These are phyloP conservation scores for Vitis rotundifolia DNA, from an alignment of 164 flowering plant species.

Conservation along the genomic window DNA sequence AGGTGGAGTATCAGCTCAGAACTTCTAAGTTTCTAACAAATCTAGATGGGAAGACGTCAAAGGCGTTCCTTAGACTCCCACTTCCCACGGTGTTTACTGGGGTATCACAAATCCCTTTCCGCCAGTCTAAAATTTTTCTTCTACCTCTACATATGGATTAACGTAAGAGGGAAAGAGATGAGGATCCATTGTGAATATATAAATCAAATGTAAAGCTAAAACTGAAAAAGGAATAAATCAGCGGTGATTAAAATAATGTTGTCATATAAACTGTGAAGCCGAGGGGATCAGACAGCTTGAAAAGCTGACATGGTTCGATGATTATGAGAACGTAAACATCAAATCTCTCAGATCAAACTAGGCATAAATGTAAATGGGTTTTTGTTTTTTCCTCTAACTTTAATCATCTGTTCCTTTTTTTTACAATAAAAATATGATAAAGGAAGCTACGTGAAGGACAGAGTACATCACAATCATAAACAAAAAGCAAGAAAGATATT, in stretches of 20 bases:
- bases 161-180: no score
- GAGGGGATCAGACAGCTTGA: slow-evolving; percentile 2
- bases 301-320: slow-evolving; percentile 13
- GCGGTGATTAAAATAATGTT: neutral
- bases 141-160: no score
- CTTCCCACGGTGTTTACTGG: no score
- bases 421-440: slow-evolving; percentile 3
- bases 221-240: no score
- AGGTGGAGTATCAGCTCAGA: no score
- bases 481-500: neutral
- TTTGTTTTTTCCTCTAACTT: slow-evolving; percentile 9
- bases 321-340: slow-evolving; percentile 16
- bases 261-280: neutral
- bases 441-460: neutral
- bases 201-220: no score
- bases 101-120: no score
- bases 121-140: no score
- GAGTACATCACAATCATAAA: neutral
- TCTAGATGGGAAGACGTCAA: no score
- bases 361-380: slow-evolving; percentile 7
- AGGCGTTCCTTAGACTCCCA: no score
- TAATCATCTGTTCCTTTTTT: neutral
- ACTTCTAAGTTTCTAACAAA: no score
- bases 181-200: no score
- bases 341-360: slow-evolving; percentile 7